Evolutionary conservation across 306 rosid genomes (phyloP).

Genomic region (Sechiopsis laciniata): DNA sequence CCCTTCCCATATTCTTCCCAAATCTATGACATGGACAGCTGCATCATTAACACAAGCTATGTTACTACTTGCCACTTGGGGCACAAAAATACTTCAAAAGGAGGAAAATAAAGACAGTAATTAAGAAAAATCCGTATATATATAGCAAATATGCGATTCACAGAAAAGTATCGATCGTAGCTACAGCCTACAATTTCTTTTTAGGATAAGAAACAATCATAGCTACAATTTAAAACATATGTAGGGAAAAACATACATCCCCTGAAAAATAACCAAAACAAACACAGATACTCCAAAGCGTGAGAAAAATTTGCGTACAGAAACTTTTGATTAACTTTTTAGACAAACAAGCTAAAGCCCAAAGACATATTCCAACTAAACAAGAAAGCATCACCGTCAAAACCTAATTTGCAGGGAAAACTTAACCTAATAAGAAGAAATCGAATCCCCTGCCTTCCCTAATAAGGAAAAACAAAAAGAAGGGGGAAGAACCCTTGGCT

Average conservation of each 20-base stretch:
- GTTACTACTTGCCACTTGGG: too few species aligned
- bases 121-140: too few species aligned
- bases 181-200: not conserved
- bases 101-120: too few species aligned
- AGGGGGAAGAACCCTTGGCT: too few species aligned
- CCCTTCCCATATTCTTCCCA: conserved; percentile 92
- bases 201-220: too few species aligned
- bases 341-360: not conserved
- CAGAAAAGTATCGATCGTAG: conserved; percentile 4
- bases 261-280: not conserved
- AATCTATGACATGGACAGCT: conserved; percentile 95
- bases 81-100: too few species aligned
- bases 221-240: too few species aligned
- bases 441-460: not conserved
- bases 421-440: not conserved
- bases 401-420: not conserved
- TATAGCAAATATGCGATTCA: too few species aligned
- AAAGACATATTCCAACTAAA: not conserved
- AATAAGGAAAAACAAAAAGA: not conserved
- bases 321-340: not conserved
- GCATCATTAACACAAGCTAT: conserved; percentile 28
- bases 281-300: not conserved
- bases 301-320: not conserved
- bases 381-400: not conserved
- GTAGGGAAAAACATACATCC: not conserved